phyloP scores from a whole-genome alignment of 306 rosid genomes.

The Pachyrhizus erosus region DNA sequence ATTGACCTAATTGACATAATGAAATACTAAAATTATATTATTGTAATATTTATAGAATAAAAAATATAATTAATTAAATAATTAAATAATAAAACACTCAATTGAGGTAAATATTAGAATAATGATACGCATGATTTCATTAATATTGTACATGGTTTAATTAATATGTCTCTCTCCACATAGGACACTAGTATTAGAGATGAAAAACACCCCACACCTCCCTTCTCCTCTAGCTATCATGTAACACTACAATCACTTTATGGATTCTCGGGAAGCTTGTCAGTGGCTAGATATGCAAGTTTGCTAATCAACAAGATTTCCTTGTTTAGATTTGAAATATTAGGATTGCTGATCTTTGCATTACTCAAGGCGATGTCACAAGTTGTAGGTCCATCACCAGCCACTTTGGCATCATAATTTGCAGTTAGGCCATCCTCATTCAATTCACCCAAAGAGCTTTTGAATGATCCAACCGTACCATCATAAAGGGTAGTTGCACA shows the following conservation, averaged over 20 bases:
- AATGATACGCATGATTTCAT: neutral
- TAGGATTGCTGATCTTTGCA: slow-evolving; percentile 22
- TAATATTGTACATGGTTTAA: neutral
- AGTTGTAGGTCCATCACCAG: slow-evolving; percentile 43
- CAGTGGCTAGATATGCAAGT: slow-evolving; percentile 28
- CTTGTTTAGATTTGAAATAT: neutral
- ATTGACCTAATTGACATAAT: no score
- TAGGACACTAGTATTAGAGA: neutral
- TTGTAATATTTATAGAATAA: no score
- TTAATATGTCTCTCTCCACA: neutral
- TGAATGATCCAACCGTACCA: slow-evolving; percentile 38
- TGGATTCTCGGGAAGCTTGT: neutral
- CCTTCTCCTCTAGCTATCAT: neutral
- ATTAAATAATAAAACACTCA: neutral
- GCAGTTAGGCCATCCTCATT: neutral
- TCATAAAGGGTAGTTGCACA: slow-evolving; percentile 37
- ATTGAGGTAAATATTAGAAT: neutral
- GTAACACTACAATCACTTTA: neutral
- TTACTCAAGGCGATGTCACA: slow-evolving; percentile 22
- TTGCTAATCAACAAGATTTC: slow-evolving; percentile 29
- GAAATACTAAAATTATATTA: no score
- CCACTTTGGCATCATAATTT: slow-evolving; percentile 46
- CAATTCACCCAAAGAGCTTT: slow-evolving; percentile 41
- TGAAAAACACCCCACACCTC: neutral
- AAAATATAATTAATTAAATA: neutral